phyloP scores from a whole-genome alignment of 768 basidiomycete species.

The Mycena capillaripes region DNA sequence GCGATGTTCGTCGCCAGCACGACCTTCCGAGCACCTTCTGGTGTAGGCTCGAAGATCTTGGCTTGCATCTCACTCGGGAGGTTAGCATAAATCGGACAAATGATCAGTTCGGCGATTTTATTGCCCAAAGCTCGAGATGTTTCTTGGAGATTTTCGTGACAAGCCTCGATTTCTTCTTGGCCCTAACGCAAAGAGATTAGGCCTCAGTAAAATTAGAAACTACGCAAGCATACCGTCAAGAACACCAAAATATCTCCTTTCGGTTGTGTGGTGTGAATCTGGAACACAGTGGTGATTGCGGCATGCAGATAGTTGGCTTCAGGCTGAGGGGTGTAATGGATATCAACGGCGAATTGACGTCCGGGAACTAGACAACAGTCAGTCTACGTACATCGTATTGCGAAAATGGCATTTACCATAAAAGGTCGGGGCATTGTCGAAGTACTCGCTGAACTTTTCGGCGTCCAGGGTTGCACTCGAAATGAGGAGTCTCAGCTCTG shows the following conservation, averaged over 20 bases:
- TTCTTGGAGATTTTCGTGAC: constrained; percentile 96
- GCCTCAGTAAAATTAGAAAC: constrained; percentile 4
- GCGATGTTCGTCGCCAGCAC: constrained; percentile 99
- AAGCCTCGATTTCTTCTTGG: constrained; percentile 99
- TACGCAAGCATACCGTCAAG: constrained; percentile 76
- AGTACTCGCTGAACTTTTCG: constrained; percentile 98
- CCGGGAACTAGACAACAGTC: constrained; percentile 80
- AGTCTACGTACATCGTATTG: constrained; percentile 5
- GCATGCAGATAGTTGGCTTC: constrained; percentile 99
- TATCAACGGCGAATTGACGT: constrained; percentile 96
- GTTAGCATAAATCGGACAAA: constrained; percentile 99
- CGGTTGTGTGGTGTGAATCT: constrained; percentile 98
- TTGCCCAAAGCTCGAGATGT: constrained; percentile 95
- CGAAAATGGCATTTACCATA: constrained; percentile 66
- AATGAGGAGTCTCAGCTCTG: constrained; percentile 93
- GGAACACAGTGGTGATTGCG: constrained; percentile 98
- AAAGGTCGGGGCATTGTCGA: constrained; percentile 96
- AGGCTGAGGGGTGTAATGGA: constrained; percentile 98
- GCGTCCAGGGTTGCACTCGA: constrained; percentile 98
- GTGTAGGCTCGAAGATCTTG: constrained; percentile 99
- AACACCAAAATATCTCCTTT: constrained; percentile 98
- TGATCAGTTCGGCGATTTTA: constrained; percentile 93
- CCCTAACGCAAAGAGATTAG: constrained; percentile 65
- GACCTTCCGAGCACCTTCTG: constrained; percentile 95
- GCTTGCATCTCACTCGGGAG: constrained; percentile 99